These are phyloP conservation scores for Camelina neglecta DNA, from an alignment of 345 rosid species.

Conservation along the genomic window DNA sequence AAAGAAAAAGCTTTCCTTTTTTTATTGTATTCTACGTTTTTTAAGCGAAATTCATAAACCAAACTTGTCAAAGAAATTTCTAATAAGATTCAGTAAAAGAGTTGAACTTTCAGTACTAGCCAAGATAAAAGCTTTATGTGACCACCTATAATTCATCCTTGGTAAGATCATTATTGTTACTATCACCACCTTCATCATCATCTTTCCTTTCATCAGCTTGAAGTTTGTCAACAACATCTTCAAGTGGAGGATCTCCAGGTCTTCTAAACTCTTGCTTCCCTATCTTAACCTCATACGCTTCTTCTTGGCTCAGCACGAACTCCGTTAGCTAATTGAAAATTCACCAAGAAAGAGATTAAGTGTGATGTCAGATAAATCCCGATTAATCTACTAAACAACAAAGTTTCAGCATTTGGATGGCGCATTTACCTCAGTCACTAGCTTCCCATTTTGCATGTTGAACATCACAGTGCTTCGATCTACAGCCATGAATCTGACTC, in stretches of 20 bases:
- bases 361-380: background rate
- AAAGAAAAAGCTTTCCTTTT: slow-evolving; percentile 1
- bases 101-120: background rate
- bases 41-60: background rate
- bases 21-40: slow-evolving; percentile 29
- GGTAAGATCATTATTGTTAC: slow-evolving; percentile 32
- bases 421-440: slow-evolving; percentile 58
- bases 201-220: slow-evolving; percentile 37
- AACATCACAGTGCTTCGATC: slow-evolving; percentile 87
- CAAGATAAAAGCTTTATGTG: background rate
- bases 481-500: slow-evolving; percentile 68
- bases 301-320: slow-evolving; percentile 69
- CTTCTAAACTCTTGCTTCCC: slow-evolving; percentile 76
- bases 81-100: slow-evolving; percentile 20
- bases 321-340: slow-evolving; percentile 68
- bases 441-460: slow-evolving; percentile 65
- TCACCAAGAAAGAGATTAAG: background rate
- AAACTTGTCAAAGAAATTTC: slow-evolving; percentile 25
- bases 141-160: slow-evolving; percentile 68
- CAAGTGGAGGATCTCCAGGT: slow-evolving; percentile 86
- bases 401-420: background rate
- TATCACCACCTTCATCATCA: slow-evolving; percentile 6
- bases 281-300: slow-evolving; percentile 85
- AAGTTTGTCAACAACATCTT: slow-evolving; percentile 59
- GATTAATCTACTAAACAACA: background rate